These are phyloP conservation scores for Leccinum barrowsii DNA, from an alignment of 768 basidiomycete genomes.

Conservation along the genomic window DNA sequence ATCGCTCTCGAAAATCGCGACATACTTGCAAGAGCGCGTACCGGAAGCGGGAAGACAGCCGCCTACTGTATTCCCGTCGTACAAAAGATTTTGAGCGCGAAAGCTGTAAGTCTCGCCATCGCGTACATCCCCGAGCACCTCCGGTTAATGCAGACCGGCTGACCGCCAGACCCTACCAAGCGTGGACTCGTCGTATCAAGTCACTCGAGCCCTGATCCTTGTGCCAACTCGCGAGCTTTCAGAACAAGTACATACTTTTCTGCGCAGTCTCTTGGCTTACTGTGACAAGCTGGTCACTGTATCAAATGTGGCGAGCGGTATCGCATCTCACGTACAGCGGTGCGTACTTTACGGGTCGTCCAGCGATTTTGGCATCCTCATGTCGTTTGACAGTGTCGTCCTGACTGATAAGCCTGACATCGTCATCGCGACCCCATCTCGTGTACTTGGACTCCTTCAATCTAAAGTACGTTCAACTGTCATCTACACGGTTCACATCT, in stretches of 20 bases:
- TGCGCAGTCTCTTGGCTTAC: slow-evolving; percentile 65
- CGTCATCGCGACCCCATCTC: slow-evolving; percentile 75
- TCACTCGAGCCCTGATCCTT: slow-evolving; percentile 73
- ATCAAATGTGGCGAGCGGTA: slow-evolving; percentile 75
- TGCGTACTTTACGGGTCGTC: slow-evolving; percentile 27
- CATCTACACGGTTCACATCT: background rate
- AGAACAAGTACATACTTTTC: slow-evolving; percentile 78
- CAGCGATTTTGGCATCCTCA: background rate
- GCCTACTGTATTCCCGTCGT: slow-evolving; percentile 91
- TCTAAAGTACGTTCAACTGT: slow-evolving; percentile 49
- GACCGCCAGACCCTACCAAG: slow-evolving; percentile 31
- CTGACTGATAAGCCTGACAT: slow-evolving; percentile 76
- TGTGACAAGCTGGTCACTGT: slow-evolving; percentile 73
- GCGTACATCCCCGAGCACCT: background rate
- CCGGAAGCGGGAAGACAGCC: slow-evolving; percentile 96
- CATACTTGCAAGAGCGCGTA: slow-evolving; percentile 90
- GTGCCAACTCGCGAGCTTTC: slow-evolving; percentile 92
- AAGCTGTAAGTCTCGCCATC: slow-evolving; percentile 54
- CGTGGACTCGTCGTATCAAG: slow-evolving; percentile 42
- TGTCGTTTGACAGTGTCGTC: slow-evolving; percentile 36
- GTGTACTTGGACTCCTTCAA: slow-evolving; percentile 63
- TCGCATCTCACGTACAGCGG: slow-evolving; percentile 70
- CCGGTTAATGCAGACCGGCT: background rate
- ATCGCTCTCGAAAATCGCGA: slow-evolving; percentile 86
- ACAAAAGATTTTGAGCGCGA: slow-evolving; percentile 81